Percentiles rank a stretch among this genome's conserved stretches.
These are phyloP conservation scores for Candida xiaguanensis DNA, from an alignment of 805 yeast species.

Conservation along the genomic window DNA sequence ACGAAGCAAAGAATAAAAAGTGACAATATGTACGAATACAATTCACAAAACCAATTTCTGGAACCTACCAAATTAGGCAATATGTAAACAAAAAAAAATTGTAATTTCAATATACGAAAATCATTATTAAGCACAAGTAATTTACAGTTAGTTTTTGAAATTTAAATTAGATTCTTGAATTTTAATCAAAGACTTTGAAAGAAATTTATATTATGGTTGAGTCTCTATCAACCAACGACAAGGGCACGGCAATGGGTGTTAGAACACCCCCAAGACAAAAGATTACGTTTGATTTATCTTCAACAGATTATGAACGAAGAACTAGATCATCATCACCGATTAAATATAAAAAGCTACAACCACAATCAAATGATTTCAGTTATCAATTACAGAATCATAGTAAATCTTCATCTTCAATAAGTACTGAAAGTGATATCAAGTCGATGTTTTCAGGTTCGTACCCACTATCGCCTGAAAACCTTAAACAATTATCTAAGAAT, in stretches of 20 bases:
- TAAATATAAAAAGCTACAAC: slow-evolving; percentile 21
- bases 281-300: neutral
- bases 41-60: neutral
- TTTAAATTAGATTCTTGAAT: neutral
- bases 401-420: slow-evolving; percentile 5
- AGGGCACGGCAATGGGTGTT: neutral
- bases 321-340: slow-evolving; percentile 34
- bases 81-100: slow-evolving; percentile 3
- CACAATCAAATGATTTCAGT: slow-evolving; percentile 1
- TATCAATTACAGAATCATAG: neutral
- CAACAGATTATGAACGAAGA: slow-evolving; percentile 16
- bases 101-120: neutral
- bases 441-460: slow-evolving; percentile 16
- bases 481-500: slow-evolving; percentile 27
- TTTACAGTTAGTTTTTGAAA: neutral
- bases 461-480: slow-evolving; percentile 18
- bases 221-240: neutral
- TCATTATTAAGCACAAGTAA: neutral
- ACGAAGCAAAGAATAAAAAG: neutral
- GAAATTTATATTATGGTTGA: neutral
- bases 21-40: neutral
- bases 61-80: slow-evolving; percentile 4
- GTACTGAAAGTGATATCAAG: slow-evolving; percentile 23
- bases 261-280: slow-evolving; percentile 3
- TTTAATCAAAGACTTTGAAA: no score